Evolutionary conservation across 352 stramenopile species (phyloP).

Genomic region (Phytopythium helicoides): DNA sequence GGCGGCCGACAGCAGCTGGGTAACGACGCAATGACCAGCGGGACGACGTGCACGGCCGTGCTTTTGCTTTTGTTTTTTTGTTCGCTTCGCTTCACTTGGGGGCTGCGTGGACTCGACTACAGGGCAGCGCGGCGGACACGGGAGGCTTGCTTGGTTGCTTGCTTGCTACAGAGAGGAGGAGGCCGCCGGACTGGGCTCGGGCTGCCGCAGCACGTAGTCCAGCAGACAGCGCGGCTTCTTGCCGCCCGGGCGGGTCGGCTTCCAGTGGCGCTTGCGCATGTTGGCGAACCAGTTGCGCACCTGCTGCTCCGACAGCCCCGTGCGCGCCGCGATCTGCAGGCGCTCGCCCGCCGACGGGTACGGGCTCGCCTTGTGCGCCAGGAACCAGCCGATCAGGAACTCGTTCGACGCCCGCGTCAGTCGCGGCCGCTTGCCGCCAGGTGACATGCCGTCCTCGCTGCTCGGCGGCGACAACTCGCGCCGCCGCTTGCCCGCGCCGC

Average conservation of each 20-base stretch:
- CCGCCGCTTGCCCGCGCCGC: conserved; percentile 20
- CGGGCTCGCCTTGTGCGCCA: conserved; percentile 82
- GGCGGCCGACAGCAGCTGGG: background rate
- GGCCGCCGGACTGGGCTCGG: too few relatives aligned
- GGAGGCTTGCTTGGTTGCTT: too few relatives aligned
- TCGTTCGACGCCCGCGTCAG: conserved; percentile 78
- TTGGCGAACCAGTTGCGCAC: conserved; percentile 90
- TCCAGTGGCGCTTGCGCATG: conserved; percentile 89
- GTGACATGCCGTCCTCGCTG: conserved; percentile 33
- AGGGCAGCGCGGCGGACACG: too few relatives aligned
- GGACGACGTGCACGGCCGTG: background rate
- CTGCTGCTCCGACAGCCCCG: conserved; percentile 73
- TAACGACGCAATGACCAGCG: too few relatives aligned
- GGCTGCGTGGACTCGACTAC: too few relatives aligned
- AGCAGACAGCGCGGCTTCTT: conserved; percentile 82
- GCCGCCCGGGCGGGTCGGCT: conserved; percentile 54
- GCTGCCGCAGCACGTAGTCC: conserved; percentile 62
- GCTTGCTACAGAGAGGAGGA: too few relatives aligned
- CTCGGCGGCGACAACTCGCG: conserved; percentile 27
- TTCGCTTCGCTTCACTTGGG: too few relatives aligned
- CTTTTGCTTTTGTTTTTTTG: too few relatives aligned
- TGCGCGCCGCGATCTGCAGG: conserved; percentile 60
- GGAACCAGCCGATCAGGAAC: conserved; percentile 85
- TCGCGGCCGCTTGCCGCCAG: conserved; percentile 40
- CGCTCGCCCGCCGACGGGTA: conserved; percentile 73